Base-by-base conservation (phyloP, 2,329 filamentous ascomycete species). In the Hypomyces rosellus region DNA sequence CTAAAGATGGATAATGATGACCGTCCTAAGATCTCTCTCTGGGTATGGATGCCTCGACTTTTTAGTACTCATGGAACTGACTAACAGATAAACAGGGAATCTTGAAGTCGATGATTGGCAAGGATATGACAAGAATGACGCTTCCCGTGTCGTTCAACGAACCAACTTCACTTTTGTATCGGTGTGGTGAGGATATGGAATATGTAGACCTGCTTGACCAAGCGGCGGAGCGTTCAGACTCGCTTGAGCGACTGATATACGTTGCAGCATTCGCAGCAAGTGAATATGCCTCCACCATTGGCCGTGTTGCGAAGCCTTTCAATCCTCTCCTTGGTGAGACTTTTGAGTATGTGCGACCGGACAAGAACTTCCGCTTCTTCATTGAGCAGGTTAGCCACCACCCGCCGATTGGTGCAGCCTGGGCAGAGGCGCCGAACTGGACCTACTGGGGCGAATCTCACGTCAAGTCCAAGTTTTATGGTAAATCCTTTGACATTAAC, bases 91-190 rank as follows among this genome's bases (percentile, higher is more conserved):
- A 43, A 25, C 57, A 96, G 91, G 86, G 87, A 58, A 96, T 99
- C 59, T 74, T 99, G 56, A 99, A 97, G 73, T 97, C 92, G 18
- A 97, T 99, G 93, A 96, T 99, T 69, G 93, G 93, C 56, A 97
- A 99, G 68, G 93, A 99, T 65, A 97, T 99, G 93, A 97, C 93
- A 36, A 97, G 95, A 74, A 99, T 99, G 92, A 97, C 93, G 0
- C 74, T 99, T 16, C 93, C 93, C 0, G 93, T 99, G 2, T 96
- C 93, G 1, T 97, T 99, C 75, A 99, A 99, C 70, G 93, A 99
- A 69, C 93, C 93, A 1, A 99, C 93, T 0, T 97, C 93, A 5
- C 75, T 99, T 12, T 78, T 99, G 8, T 93, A 97, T 68, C 88
- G 93, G 65, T 92, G 95, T 40, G 89, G 89, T 5, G 93, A 99